Conservation (phyloP, 257 asterid genomes). For the Datura wrightii region DNA sequence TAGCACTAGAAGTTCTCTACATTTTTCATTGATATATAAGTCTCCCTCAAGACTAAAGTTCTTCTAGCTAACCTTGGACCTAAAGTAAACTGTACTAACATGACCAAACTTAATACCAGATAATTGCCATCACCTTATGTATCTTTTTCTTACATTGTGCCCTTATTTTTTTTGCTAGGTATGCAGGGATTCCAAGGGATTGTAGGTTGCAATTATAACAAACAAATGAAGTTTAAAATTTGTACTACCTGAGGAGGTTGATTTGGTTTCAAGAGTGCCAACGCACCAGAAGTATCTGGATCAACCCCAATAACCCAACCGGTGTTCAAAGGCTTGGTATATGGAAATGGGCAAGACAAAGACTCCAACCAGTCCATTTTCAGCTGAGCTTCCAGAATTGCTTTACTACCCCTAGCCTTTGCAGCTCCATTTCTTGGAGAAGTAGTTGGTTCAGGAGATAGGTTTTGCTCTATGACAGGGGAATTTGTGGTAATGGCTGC, state of each 20-base stretch:
- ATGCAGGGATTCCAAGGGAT: neutral
- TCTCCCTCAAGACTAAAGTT: neutral
- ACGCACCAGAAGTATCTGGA: constrained; percentile 83
- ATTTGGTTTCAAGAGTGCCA: constrained; percentile 73
- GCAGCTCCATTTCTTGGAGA: constrained; percentile 39
- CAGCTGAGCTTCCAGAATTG: constrained; percentile 48
- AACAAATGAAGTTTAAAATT: neutral
- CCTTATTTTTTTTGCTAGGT: neutral
- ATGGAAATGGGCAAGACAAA: constrained; percentile 61
- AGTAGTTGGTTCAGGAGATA: constrained; percentile 42
- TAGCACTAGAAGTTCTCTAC: neutral
- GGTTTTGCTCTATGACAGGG: constrained; percentile 23
- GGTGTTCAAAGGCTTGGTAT: constrained; percentile 37
- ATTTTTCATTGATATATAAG: neutral
- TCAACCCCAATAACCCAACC: constrained; percentile 78
- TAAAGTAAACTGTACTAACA: neutral
- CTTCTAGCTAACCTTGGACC: neutral
- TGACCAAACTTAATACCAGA: neutral
- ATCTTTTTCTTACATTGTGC: neutral
- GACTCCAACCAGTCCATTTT: constrained; percentile 66
- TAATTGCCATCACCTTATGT: neutral
- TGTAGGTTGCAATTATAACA: neutral
- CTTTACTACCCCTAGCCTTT: constrained; percentile 42
- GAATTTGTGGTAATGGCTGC: constrained; percentile 31
- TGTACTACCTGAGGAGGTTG: constrained; percentile 56